Conservation (phyloP, 805 yeast species). For the Starmerella vaccinii region DNA sequence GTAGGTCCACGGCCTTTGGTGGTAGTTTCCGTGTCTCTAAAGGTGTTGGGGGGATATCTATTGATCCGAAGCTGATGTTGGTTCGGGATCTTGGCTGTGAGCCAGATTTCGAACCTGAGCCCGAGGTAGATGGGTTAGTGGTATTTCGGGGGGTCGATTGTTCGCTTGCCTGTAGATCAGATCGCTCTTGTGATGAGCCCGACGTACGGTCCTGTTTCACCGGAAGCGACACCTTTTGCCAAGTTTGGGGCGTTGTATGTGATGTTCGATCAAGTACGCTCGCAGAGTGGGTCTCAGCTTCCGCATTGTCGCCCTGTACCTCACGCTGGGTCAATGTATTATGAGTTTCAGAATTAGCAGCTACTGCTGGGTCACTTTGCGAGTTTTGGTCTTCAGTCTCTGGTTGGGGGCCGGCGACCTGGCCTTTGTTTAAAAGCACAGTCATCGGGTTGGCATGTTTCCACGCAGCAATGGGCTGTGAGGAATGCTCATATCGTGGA, state of each 20-base stretch:
- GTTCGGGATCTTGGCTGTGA: not conserved
- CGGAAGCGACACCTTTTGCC: constrained; percentile 19
- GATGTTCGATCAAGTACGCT: not conserved
- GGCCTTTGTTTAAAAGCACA: constrained; percentile 9
- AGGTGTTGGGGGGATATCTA: not conserved
- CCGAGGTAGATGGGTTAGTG: not conserved
- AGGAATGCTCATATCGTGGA: constrained; percentile 14
- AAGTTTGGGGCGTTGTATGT: not conserved
- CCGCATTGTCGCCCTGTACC: not conserved
- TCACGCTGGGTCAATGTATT: too few species aligned
- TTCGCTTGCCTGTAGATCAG: not conserved
- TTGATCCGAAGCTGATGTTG: not conserved
- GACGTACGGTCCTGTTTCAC: constrained; percentile 10
- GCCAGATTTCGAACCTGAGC: constrained; percentile 1
- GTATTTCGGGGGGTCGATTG: not conserved
- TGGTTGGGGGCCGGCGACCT: not conserved
- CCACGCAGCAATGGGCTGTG: constrained; percentile 20
- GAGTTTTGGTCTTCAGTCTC: not conserved
- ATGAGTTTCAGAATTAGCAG: not conserved
- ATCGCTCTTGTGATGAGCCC: not conserved
- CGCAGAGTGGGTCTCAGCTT: too few species aligned
- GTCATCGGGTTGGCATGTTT: constrained; percentile 19
- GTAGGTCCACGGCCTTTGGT: not conserved
- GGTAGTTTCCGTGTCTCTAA: not conserved
- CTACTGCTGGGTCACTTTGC: not conserved